phyloP scores from a whole-genome alignment of 805 yeast species.

The Saccharomyces kudriavzevii region DNA sequence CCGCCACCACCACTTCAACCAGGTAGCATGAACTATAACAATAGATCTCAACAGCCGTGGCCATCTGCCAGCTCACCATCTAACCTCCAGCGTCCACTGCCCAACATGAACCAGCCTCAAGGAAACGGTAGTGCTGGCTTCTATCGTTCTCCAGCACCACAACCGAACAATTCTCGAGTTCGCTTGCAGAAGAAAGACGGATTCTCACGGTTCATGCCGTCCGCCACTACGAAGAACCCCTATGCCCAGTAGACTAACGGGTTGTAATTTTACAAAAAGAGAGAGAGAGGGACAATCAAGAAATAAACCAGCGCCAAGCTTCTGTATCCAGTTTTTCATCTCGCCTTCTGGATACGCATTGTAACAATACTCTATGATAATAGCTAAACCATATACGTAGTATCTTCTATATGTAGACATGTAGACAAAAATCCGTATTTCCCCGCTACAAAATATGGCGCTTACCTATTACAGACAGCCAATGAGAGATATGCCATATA shows the following conservation, averaged over 20 bases:
- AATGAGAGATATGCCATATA: not conserved
- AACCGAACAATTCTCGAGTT: not conserved
- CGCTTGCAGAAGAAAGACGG: slow-evolving; percentile 12
- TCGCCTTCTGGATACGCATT: not conserved
- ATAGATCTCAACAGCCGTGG: not conserved
- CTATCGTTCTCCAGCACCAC: not conserved
- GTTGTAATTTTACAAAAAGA: not conserved
- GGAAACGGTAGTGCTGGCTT: not conserved
- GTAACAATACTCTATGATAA: not conserved
- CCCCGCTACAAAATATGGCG: not conserved
- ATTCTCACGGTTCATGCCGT: slow-evolving; percentile 23
- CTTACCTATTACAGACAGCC: not conserved
- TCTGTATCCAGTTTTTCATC: not conserved
- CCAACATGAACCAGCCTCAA: slow-evolving; percentile 2
- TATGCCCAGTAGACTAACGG: slow-evolving; percentile 3
- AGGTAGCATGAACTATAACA: not conserved
- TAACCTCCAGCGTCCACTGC: not conserved
- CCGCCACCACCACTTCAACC: not conserved
- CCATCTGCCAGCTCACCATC: not conserved
- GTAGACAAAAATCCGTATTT: not conserved
- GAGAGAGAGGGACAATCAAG: not conserved
- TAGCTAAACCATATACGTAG: not conserved
- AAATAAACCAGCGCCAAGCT: not conserved
- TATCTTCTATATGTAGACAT: no score
- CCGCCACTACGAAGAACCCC: slow-evolving; percentile 9